phyloP scores from a whole-genome alignment of 108 stramenopile genomes.

The Skeletonema potamos region DNA sequence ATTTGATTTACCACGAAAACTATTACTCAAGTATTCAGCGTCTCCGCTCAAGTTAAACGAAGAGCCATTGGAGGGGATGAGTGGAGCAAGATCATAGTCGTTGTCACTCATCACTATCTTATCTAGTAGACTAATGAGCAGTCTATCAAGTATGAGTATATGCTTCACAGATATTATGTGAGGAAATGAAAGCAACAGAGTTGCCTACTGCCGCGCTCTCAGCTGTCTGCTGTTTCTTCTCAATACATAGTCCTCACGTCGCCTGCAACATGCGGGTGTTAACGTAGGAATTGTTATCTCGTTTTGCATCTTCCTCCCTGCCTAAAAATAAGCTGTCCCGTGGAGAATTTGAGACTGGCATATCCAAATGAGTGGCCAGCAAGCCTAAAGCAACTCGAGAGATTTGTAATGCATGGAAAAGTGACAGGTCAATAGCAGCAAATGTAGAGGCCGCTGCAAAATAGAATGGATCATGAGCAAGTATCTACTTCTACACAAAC shows the following conservation, averaged over 20 bases:
- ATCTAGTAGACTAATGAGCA: neutral
- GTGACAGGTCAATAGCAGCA: slow-evolving; percentile 36
- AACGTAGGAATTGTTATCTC: neutral
- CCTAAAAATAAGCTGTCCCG: slow-evolving; percentile 45
- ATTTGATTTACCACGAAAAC: neutral
- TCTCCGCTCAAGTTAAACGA: slow-evolving; percentile 14
- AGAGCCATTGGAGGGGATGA: slow-evolving; percentile 9
- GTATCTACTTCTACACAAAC: neutral
- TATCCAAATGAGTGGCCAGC: slow-evolving; percentile 72
- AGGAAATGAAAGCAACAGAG: too few relatives aligned
- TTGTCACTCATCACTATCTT: neutral
- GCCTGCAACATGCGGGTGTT: too few relatives aligned
- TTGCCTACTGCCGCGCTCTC: too few relatives aligned
- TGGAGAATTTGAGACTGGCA: slow-evolving; percentile 60
- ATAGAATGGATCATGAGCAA: neutral
- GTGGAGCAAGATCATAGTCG: slow-evolving; percentile 11
- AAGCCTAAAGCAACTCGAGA: slow-evolving; percentile 43
- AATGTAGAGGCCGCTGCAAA: slow-evolving; percentile 38
- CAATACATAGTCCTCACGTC: too few relatives aligned
- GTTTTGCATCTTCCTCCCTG: neutral
- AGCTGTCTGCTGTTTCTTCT: too few relatives aligned
- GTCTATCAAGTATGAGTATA: too few relatives aligned
- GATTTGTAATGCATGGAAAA: slow-evolving; percentile 73
- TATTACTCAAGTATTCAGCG: neutral
- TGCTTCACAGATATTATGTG: too few relatives aligned